Evolutionary conservation across 345 rosid species (phyloP).

Genomic region (Combretum micranthum): DNA sequence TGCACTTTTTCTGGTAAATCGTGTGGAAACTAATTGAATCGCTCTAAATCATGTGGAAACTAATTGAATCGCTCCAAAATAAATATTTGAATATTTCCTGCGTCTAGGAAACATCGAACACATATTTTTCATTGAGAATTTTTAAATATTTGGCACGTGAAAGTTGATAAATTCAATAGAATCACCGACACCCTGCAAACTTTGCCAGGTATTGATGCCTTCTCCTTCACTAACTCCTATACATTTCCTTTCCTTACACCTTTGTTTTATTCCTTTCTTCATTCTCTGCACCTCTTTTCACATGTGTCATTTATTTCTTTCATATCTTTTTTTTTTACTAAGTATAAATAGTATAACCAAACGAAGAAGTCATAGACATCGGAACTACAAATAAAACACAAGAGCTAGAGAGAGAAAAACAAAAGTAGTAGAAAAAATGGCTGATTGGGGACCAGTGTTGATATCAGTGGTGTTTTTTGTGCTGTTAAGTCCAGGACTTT

Average conservation of each 20-base stretch:
- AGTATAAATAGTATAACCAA: constrained; percentile 1
- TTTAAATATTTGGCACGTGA: too few species aligned
- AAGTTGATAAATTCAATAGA: too few species aligned
- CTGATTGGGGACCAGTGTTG: constrained; percentile 94
- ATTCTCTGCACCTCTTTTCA: not conserved
- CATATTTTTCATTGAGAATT: too few species aligned
- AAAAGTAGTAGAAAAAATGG: constrained; percentile 37
- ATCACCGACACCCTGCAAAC: too few species aligned
- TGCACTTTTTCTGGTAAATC: too few species aligned
- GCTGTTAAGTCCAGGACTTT: constrained; percentile 71
- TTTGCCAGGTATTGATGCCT: not conserved
- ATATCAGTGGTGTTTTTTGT: constrained; percentile 78
- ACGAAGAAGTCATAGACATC: not conserved
- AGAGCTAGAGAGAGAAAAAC: constrained; percentile 3
- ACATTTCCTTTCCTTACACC: not conserved
- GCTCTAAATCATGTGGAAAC: too few species aligned
- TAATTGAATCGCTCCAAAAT: too few species aligned
- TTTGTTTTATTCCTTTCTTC: constrained; percentile 1
- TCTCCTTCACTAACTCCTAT: constrained; percentile 3
- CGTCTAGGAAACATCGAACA: too few species aligned
- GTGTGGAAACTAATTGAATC: too few species aligned
- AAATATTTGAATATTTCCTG: too few species aligned
- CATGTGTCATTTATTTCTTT: not conserved
- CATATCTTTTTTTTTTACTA: not conserved
- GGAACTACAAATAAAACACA: constrained; percentile 9